A percentile compares a stretch with the other conserved stretches of the same genome.
These are phyloP conservation scores for Phellinidium pouzarii DNA, from an alignment of 1,284 basidiomycete species.

Conservation along the genomic window DNA sequence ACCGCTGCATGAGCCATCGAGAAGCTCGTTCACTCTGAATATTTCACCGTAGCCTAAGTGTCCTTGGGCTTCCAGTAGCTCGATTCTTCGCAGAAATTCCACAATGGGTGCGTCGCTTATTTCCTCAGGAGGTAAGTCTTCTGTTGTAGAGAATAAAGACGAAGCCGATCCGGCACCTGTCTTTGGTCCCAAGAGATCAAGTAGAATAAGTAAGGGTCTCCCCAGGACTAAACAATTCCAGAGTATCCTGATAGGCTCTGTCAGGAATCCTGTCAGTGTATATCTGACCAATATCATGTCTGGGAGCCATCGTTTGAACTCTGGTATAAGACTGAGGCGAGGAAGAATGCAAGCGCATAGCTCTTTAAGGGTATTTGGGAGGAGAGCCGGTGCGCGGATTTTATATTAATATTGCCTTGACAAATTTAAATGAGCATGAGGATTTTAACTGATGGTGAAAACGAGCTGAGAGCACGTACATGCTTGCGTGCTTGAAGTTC, in stretches of 20 bases:
- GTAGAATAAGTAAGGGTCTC: constrained; percentile 30
- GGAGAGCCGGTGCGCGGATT: constrained; percentile 9
- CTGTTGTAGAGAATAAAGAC: constrained; percentile 24
- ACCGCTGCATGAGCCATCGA: constrained; percentile 27
- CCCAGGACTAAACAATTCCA: constrained; percentile 35
- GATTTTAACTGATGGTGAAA: too few relatives aligned
- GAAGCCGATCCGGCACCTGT: constrained; percentile 14
- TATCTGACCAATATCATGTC: background rate
- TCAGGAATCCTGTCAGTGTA: constrained; percentile 18
- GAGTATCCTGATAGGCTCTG: constrained; percentile 27
- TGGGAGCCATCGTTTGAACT: constrained; percentile 30
- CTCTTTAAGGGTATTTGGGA: constrained; percentile 8
- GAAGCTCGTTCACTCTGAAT: constrained; percentile 32
- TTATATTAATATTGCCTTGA: too few relatives aligned
- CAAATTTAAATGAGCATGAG: too few relatives aligned
- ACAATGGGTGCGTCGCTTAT: constrained; percentile 18
- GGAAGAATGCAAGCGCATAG: constrained; percentile 30
- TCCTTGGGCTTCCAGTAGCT: constrained; percentile 31
- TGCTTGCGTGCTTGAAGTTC: too few relatives aligned
- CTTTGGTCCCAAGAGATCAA: constrained; percentile 30
- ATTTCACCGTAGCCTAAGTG: constrained; percentile 33
- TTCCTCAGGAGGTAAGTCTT: constrained; percentile 26
- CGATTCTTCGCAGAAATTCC: constrained; percentile 32
- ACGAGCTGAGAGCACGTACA: too few relatives aligned
- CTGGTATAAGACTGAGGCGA: constrained; percentile 32